These are phyloP conservation scores for Pythium dissotocum DNA, from an alignment of 352 stramenopile species.

Conservation along the genomic window DNA sequence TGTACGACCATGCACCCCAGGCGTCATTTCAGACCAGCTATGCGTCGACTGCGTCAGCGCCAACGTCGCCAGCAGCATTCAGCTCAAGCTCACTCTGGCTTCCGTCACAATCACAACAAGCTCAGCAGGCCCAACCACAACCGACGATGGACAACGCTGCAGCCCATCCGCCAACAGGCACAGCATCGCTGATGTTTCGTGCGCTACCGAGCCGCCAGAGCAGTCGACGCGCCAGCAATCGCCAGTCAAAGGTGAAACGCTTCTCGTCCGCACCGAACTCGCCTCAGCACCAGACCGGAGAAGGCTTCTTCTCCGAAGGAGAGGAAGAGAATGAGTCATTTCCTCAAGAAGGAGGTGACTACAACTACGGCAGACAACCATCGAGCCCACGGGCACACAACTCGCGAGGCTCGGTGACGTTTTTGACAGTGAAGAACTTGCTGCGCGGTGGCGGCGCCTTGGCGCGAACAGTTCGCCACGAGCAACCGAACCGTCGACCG, in stretches of 20 bases:
- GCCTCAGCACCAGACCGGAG: neutral
- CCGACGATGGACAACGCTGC: neutral
- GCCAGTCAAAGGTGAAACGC: slow-evolving; percentile 4
- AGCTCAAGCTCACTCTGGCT: slow-evolving; percentile 20
- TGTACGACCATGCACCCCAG: neutral
- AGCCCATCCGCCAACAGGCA: slow-evolving; percentile 1
- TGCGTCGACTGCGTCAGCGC: slow-evolving; percentile 9
- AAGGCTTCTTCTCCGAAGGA: slow-evolving; percentile 3
- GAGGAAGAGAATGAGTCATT: neutral
- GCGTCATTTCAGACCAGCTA: slow-evolving; percentile 1
- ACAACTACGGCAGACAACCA: slow-evolving; percentile 9
- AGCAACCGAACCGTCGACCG: slow-evolving; percentile 36
- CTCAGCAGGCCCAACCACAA: neutral
- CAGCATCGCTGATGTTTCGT: slow-evolving; percentile 21
- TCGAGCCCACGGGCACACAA: slow-evolving; percentile 11
- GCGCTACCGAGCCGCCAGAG: slow-evolving; percentile 16
- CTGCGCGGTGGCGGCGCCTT: slow-evolving; percentile 49
- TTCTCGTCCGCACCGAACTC: slow-evolving; percentile 23
- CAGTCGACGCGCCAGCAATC: slow-evolving; percentile 11
- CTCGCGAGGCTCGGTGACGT: slow-evolving; percentile 55
- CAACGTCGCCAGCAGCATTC: slow-evolving; percentile 13
- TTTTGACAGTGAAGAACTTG: slow-evolving; percentile 59
- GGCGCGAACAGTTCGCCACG: slow-evolving; percentile 41
- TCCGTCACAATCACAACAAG: neutral
- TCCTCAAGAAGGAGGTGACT: neutral